These are phyloP conservation scores for Dryas alaskensis DNA, from an alignment of 306 rosid genomes.

Conservation along the genomic window DNA sequence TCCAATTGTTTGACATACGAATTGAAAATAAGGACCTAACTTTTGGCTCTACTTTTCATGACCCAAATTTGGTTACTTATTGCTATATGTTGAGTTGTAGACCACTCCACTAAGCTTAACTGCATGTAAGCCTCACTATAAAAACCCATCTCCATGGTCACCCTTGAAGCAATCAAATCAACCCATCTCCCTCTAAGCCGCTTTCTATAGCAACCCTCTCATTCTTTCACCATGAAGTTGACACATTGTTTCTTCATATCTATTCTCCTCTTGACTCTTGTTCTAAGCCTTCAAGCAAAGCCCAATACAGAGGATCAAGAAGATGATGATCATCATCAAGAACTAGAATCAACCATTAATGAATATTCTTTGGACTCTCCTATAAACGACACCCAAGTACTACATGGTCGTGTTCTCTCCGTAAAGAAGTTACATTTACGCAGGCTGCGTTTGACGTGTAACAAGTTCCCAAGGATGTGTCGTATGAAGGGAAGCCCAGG, in stretches of 20 bases:
- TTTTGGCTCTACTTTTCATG: background rate
- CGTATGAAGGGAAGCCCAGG: constrained; percentile 29
- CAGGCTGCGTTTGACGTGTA: constrained; percentile 1
- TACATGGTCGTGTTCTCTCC: background rate
- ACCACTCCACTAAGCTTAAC: constrained; percentile 8
- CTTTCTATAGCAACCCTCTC: background rate
- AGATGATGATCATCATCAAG: background rate
- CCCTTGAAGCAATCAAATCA: constrained; percentile 4
- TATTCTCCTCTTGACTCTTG: background rate
- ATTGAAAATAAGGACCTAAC: background rate
- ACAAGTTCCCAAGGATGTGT: constrained; percentile 23
- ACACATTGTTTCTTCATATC: background rate
- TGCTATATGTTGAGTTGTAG: background rate
- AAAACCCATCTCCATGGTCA: constrained; percentile 11
- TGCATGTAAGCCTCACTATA: background rate
- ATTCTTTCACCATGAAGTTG: constrained; percentile 9
- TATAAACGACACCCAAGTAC: background rate
- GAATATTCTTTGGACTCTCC: background rate
- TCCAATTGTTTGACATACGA: background rate
- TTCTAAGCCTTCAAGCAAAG: background rate
- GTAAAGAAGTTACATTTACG: background rate
- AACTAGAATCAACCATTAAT: background rate
- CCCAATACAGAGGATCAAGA: background rate
- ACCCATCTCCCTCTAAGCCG: background rate
- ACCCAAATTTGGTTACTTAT: background rate